Evolutionary conservation across 2,329 filamentous ascomycete genomes (phyloP), one percentile per base, ranked within the genome.

Genomic region (Fusarium camptoceras): DNA sequence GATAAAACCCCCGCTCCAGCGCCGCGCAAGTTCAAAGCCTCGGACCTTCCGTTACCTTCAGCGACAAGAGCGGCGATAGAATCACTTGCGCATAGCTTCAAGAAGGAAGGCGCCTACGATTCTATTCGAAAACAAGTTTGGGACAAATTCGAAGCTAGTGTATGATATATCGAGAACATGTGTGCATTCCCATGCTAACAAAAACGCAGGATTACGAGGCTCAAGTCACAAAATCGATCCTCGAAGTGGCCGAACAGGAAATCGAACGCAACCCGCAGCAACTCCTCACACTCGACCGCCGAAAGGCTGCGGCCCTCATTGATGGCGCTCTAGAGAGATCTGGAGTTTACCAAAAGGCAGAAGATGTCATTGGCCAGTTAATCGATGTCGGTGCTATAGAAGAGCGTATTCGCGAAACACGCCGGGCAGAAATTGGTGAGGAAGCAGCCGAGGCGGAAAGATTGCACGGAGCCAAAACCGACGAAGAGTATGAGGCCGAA

Each of bases 81-180:
- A 73, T 87, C 86, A 18, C 86, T 95, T 24, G 88, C 92, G n/a
- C 90, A 93, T 76, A 91, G 87, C 14, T 95, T 94, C 82, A 94
- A 94, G 81, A 95, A 94, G 82, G 94, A 93, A 79, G 93, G 93
- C 65, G 91, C 92, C 60, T 96, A 94, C 76, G 93, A 96, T 79
- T 83, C 86, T 16, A 87, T 94, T 68, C 89, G 92, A 66, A 94
- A 94, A 77, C 87, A 92, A 73, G 86, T 93, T 14, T 94, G 92
- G 87, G 88, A 92, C 47, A 89, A 92, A 61, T 93, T 93, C 72
- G 88, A 90, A 75, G 86, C 87, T 30, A 90, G 89, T 72, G 91
- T 93, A 85, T 18, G 69, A 55, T n/a, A 43, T 11, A 18, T 12
- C 20, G 30, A 20, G n/a, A 15, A 24, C 14, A 8, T 14, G 12